Conservation (phyloP, 257 asterid species). For the Solanum ahanhuiri region DNA sequence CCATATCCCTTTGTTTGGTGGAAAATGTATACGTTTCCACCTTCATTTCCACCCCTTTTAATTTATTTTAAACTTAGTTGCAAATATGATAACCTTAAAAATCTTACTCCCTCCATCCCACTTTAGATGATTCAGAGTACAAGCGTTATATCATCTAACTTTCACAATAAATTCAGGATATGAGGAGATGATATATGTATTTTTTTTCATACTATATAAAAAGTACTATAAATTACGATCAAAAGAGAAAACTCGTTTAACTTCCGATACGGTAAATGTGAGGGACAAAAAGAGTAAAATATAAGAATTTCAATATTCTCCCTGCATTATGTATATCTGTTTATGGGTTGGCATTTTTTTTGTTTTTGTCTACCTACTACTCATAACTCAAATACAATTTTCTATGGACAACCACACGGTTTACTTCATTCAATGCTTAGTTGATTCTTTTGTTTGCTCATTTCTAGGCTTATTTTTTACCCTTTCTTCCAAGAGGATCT, state of each 20-base stretch:
- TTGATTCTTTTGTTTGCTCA: background rate
- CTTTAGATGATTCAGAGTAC: background rate
- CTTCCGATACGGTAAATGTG: background rate
- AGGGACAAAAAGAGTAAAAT: background rate
- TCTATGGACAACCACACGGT: background rate
- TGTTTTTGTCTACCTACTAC: background rate
- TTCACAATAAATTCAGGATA: background rate
- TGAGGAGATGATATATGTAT: background rate
- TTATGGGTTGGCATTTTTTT: background rate
- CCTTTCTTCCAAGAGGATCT: background rate
- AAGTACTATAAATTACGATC: too few species aligned
- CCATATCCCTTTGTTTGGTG: conserved; percentile 12
- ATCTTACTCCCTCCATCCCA: background rate
- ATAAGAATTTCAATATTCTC: background rate
- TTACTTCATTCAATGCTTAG: background rate
- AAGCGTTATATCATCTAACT: background rate
- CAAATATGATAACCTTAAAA: background rate
- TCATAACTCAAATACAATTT: background rate
- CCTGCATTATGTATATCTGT: background rate
- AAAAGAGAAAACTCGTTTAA: background rate
- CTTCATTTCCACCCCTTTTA: conserved; percentile 5
- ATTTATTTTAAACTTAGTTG: background rate
- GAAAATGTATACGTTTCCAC: conserved; percentile 6
- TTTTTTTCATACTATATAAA: too few species aligned
- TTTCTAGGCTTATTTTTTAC: conserved; percentile 6